Conservation (phyloP, 805 yeast genomes). For the Saccharomycopsis babjevae region DNA sequence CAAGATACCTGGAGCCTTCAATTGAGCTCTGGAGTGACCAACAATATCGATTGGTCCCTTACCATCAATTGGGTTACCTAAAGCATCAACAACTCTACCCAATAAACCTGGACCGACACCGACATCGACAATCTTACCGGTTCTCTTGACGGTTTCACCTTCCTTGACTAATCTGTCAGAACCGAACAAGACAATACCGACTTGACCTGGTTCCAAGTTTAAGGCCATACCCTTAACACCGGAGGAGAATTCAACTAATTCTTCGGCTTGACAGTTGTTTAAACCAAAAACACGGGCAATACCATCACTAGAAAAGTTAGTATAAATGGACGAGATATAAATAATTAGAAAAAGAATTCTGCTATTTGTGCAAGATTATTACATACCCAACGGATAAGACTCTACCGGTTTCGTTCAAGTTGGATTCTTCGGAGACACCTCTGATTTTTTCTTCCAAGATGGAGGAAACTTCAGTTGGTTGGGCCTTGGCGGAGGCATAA, state of each 20-base stretch:
- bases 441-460: conserved; percentile 98
- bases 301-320: conserved; percentile 79
- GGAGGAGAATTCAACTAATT: conserved; percentile 96
- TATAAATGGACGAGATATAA: conserved; percentile 20
- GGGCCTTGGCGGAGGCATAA: conserved; percentile 93
- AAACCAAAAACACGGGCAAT: conserved; percentile 99
- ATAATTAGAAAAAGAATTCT: neutral
- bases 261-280: conserved; percentile 99
- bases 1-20: conserved; percentile 99
- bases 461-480: conserved; percentile 98
- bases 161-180: conserved; percentile 97
- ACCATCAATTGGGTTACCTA: conserved; percentile 99
- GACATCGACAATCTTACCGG: conserved; percentile 98
- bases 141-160: conserved; percentile 99
- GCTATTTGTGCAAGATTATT: conserved; percentile 1
- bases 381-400: conserved; percentile 94
- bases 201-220: conserved; percentile 99
- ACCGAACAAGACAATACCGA: conserved; percentile 99
- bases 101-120: conserved; percentile 97
- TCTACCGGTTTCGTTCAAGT: conserved; percentile 98
- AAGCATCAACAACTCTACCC: conserved; percentile 99
- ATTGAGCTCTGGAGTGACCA: conserved; percentile 88
- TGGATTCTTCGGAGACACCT: conserved; percentile 96
- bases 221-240: conserved; percentile 99
- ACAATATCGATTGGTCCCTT: conserved; percentile 93